Conservation (phyloP, 208 protist genomes). For the Acanthamoeba polyphaga region DNA sequence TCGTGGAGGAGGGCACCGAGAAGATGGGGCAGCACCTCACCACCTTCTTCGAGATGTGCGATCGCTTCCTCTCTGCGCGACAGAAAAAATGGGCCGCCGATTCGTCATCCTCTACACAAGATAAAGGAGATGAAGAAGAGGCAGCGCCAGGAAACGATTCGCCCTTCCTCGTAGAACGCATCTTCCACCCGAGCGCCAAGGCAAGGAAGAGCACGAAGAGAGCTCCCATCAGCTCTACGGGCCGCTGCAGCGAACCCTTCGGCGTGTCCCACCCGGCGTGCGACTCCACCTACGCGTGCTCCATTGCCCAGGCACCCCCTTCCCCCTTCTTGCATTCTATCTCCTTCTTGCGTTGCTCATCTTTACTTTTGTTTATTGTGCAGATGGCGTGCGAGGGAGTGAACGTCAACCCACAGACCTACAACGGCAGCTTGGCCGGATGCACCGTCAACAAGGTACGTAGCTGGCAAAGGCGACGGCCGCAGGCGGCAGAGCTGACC, state of each 20-base stretch:
- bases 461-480: neutral
- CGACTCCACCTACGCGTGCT: neutral
- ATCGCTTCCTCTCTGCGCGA: neutral
- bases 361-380: neutral
- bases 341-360: neutral
- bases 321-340: neutral
- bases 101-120: neutral
- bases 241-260: neutral
- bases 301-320: neutral
- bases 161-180: neutral
- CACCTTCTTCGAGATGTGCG: neutral
- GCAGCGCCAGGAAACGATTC: neutral
- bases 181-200: neutral
- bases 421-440: neutral
- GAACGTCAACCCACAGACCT: neutral
- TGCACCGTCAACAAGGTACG: slow-evolving; percentile 40
- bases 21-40: slow-evolving; percentile 13
- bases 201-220: neutral
- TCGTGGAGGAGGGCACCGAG: neutral
- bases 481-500: no score
- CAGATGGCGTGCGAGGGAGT: slow-evolving; percentile 11
- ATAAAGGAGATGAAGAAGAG: neutral
- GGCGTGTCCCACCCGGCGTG: neutral
- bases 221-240: neutral
- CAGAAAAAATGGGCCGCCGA: neutral